Conservation (phyloP, 1,284 basidiomycete species). For the Vanrija sp. region DNA sequence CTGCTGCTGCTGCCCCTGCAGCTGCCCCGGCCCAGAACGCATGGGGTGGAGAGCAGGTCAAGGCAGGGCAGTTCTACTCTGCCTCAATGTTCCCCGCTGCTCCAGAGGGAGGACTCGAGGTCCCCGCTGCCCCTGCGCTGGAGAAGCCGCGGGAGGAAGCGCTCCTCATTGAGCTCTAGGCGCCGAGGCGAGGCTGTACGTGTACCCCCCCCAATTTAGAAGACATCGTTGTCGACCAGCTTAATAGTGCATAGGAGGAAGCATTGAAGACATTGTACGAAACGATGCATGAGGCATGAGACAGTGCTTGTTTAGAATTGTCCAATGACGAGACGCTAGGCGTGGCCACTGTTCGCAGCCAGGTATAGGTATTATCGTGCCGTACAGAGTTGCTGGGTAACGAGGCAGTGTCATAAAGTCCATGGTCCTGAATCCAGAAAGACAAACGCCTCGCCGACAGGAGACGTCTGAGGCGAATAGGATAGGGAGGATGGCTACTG, state of each 20-base stretch:
- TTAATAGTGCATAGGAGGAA: no score
- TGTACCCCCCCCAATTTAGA: no score
- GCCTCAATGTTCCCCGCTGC: constrained; percentile 22
- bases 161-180: constrained; percentile 60
- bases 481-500: no score
- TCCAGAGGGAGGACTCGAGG: constrained; percentile 54
- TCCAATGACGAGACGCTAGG: no score
- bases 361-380: background rate
- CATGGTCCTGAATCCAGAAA: no score
- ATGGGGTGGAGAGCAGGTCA: no score
- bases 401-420: background rate
- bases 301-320: background rate
- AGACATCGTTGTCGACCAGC: no score
- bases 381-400: background rate
- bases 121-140: constrained; percentile 54
- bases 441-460: no score
- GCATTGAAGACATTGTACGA: background rate
- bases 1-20: constrained; percentile 24
- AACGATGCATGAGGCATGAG: constrained; percentile 1
- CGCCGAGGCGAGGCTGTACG: no score
- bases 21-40: background rate
- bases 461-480: no score
- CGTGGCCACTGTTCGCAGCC: no score
- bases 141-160: constrained; percentile 72
- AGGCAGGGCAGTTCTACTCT: constrained; percentile 1